Evolutionary conservation across 2,329 filamentous ascomycete species (phyloP).

Genomic region (Colletotrichum siamense): DNA sequence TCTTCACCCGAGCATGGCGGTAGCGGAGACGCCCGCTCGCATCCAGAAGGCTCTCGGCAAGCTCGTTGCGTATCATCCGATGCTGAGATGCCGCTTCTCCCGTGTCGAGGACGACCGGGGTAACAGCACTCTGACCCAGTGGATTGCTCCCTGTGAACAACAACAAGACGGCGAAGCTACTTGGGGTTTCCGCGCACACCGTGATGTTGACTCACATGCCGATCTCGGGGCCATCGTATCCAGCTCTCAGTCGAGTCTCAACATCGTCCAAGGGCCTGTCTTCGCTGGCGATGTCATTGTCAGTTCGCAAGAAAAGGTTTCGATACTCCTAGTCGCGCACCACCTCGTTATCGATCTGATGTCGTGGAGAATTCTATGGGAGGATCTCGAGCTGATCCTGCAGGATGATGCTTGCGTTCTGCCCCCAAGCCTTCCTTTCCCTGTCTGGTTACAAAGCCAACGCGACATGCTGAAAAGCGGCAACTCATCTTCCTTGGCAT

Average conservation of each 20-base stretch:
- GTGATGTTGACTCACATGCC: not conserved
- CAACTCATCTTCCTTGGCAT: not conserved
- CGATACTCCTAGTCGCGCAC: not conserved
- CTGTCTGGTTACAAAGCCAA: not conserved
- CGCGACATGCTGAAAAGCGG: not conserved
- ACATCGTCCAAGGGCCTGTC: not conserved
- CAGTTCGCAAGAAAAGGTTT: not conserved
- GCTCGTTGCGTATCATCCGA: not conserved
- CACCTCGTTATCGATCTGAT: not conserved
- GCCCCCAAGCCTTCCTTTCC: not conserved
- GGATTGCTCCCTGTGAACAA: not conserved
- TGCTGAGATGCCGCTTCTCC: not conserved
- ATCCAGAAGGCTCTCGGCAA: not conserved
- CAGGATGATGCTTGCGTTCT: not conserved
- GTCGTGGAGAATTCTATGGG: not conserved
- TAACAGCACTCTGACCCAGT: not conserved
- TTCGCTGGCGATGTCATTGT: not conserved
- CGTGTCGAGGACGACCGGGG: not conserved
- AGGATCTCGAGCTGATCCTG: not conserved
- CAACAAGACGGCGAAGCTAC: not conserved
- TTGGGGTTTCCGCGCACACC: not conserved
- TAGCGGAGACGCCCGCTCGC: rapidly evolving
- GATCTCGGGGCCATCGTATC: not conserved
- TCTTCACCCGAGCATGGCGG: not conserved
- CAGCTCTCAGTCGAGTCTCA: not conserved